Evolutionary conservation across 176 grass and related monocot species (phyloP), one percentile per base, ranked within the genome.

Genomic region (Eragrostis curvula): DNA sequence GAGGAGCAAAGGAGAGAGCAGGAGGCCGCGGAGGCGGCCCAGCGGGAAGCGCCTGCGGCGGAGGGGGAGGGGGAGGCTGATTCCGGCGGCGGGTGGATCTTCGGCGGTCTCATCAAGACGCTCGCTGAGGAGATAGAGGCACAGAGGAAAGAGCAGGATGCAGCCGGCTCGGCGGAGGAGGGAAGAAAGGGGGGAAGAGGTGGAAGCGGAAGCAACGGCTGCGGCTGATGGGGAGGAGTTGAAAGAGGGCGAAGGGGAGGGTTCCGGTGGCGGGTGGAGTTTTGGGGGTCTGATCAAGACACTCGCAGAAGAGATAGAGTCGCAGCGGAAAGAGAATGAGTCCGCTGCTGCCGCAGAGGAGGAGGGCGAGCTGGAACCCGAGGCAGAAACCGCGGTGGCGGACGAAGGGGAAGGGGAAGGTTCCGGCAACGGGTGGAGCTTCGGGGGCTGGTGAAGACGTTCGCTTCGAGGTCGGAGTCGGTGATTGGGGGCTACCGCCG

Each of bases 281-380:
- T 97, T 90, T 10, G 91, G 87, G 11, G 94, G 94, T 0, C 74
- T 94, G 27, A 92, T 97, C 77, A 94, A 94, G 89, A 92, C 91
- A 42, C 74, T 94, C 14, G 87, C 91, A 11, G 83, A 79, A 48
- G 88, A 87, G 60, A 75, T 83, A 12, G 91, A 93, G 62, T 72
- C 79, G 83, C 55, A 68, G 66, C 49, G 69, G 41, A 81, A 88
- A 3, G 77, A 83, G 66, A 69, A 71, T 0, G 64, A 81, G 8
- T 36, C 52, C 16, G 73, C 49, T 6, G 57, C 70, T 2, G 12
- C 21, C 0, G 50, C 23, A 69, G 82, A 13, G 51, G 75, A 41
- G 36, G 71, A 66, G 3, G 65, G 28, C 4, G 72, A 79, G 70
- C 64, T 12, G 40, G 92, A 28, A 12, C 12, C 52, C 13, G 70